Evolutionary conservation across 2,329 filamentous ascomycete genomes (phyloP).

Genomic region (Microascus cirrosus): DNA sequence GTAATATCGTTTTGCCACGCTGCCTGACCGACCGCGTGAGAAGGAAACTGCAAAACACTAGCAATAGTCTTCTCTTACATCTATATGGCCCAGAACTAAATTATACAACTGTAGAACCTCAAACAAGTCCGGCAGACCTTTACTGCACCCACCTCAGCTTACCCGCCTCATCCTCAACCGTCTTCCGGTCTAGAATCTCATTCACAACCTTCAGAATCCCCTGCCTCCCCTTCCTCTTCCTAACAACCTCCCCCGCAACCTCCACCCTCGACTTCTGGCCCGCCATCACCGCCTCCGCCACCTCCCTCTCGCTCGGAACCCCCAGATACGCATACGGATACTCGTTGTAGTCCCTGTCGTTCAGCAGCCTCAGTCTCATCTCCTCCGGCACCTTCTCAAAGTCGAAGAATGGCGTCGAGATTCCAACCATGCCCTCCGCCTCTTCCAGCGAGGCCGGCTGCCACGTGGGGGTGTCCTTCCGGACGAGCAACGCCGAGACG

Average conservation of each 20-base stretch:
- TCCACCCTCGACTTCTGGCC: slow-evolving; percentile 35
- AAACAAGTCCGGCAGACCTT: neutral
- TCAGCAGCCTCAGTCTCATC: slow-evolving; percentile 49
- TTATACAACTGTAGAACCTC: neutral
- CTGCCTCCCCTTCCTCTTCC: slow-evolving; percentile 49
- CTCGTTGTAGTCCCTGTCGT: slow-evolving; percentile 48
- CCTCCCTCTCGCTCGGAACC: slow-evolving; percentile 60
- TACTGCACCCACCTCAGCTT: slow-evolving; percentile 23
- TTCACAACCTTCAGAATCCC: slow-evolving; percentile 57
- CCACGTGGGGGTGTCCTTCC: slow-evolving; percentile 64
- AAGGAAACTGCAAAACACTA: neutral
- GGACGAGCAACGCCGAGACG: slow-evolving; percentile 69
- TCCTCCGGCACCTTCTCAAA: slow-evolving; percentile 26
- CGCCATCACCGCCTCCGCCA: slow-evolving; percentile 31
- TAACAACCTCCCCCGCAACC: slow-evolving; percentile 52
- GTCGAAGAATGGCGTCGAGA: slow-evolving; percentile 58
- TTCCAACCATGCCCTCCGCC: slow-evolving; percentile 31
- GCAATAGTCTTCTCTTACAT: slow-evolving; percentile 13
- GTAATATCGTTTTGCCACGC: too few relatives aligned
- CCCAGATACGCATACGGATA: slow-evolving; percentile 66
- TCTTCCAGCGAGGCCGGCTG: slow-evolving; percentile 61
- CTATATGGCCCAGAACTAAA: slow-evolving; percentile 4
- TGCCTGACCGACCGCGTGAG: neutral
- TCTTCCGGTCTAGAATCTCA: slow-evolving; percentile 58
- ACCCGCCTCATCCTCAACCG: slow-evolving; percentile 30